phyloP scores from a whole-genome alignment of 2,329 filamentous ascomycete species.

The Cadophora sp. region DNA sequence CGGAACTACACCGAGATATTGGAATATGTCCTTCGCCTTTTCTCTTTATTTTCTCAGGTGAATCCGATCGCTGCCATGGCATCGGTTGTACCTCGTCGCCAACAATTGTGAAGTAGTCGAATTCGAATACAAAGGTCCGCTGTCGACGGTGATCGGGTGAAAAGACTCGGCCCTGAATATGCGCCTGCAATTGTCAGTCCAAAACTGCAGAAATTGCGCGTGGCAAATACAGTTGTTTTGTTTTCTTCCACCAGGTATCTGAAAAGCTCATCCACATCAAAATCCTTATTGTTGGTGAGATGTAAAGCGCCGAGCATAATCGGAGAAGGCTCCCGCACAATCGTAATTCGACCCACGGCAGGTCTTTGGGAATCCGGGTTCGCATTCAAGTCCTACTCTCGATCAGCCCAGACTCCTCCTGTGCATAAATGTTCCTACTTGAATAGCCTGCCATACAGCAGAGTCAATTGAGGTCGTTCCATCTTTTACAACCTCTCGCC shows the following conservation, averaged over 20 bases:
- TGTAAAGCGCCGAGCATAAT: constrained; percentile 65
- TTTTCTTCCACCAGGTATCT: constrained; percentile 58
- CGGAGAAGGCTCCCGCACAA: constrained; percentile 66
- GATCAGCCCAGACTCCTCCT: constrained; percentile 9
- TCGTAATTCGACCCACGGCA: constrained; percentile 43
- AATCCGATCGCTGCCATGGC: constrained; percentile 64
- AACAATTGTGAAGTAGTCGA: constrained; percentile 70
- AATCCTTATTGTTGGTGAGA: constrained; percentile 60
- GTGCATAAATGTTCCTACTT: constrained; percentile 22
- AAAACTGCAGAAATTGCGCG: constrained; percentile 39
- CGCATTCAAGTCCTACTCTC: constrained; percentile 35
- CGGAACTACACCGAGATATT: constrained; percentile 63
- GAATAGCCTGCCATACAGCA: constrained; percentile 38
- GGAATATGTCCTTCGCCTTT: constrained; percentile 59
- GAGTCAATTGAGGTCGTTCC: constrained; percentile 36
- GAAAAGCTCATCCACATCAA: constrained; percentile 68
- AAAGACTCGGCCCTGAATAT: constrained; percentile 33
- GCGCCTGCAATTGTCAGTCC: constrained; percentile 25
- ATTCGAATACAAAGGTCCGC: constrained; percentile 65
- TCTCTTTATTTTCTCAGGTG: constrained; percentile 43
- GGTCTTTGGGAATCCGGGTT: constrained; percentile 28
- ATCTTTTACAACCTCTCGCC: constrained; percentile 30
- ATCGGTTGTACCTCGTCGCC: constrained; percentile 61
- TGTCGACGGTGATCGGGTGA: constrained; percentile 53
- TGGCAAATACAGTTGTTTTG: constrained; percentile 47